A percentile compares a stretch with the other conserved stretches of the same genome.
Conservation (phyloP, 768 basidiomycete genomes). For the Mycena kentingensis region DNA sequence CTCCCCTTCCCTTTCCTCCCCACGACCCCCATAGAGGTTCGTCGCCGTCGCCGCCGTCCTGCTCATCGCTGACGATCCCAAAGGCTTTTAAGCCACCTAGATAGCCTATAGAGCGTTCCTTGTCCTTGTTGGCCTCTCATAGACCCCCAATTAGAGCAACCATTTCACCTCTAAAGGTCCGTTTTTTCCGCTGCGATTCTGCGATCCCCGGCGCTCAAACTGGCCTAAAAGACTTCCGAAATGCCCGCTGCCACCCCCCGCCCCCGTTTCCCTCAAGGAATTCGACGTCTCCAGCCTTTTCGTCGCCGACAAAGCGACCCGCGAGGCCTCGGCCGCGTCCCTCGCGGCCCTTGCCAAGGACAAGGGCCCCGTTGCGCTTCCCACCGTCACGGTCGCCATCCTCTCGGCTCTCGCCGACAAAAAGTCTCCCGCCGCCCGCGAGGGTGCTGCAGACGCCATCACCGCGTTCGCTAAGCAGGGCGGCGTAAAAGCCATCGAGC, state of each 20-base stretch:
- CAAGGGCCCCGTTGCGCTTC: constrained; percentile 78
- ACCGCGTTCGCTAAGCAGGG: constrained; percentile 65
- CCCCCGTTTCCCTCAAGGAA: constrained; percentile 54
- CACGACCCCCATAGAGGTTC: constrained; percentile 37
- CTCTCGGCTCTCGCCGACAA: constrained; percentile 91
- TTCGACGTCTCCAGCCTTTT: constrained; percentile 79
- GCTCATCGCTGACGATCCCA: not conserved
- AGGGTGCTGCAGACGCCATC: constrained; percentile 81
- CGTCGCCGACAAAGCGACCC: constrained; percentile 80
- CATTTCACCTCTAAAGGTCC: constrained; percentile 46
- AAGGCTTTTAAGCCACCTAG: constrained; percentile 43
- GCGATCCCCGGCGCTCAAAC: constrained; percentile 5
- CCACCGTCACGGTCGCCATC: constrained; percentile 71
- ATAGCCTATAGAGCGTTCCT: constrained; percentile 63
- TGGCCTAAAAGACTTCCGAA: constrained; percentile 49
- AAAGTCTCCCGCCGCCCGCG: constrained; percentile 89
- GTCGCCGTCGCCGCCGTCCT: not conserved
- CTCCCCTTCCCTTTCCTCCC: constrained; percentile 30
- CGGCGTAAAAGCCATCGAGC: constrained; percentile 82
- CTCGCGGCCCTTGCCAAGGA: constrained; percentile 80
- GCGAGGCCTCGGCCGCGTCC: constrained; percentile 67
- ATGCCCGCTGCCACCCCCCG: constrained; percentile 78
- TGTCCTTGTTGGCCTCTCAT: constrained; percentile 57
- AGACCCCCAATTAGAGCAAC: no score
- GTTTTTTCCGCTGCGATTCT: constrained; percentile 21